phyloP scores from a whole-genome alignment of 2,329 filamentous ascomycete species.

The Cryphonectria japonica region DNA sequence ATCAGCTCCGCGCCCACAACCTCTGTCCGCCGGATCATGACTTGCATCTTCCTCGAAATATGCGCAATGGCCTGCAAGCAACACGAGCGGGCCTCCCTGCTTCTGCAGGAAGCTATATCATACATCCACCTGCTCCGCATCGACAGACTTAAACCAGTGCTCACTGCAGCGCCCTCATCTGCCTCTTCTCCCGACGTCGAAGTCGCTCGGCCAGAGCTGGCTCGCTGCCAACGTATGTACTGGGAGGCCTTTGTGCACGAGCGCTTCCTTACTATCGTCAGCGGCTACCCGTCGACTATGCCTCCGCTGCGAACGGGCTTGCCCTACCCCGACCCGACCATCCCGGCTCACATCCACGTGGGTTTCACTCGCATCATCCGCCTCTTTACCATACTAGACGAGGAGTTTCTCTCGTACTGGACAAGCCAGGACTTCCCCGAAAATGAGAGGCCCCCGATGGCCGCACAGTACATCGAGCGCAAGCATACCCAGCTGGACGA shows the following conservation, averaged over 20 bases:
- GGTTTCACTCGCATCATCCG: slow-evolving; percentile 45
- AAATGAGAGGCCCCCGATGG: slow-evolving; percentile 37
- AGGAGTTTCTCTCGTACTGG: slow-evolving; percentile 45
- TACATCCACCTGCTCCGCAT: neutral
- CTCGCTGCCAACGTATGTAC: slow-evolving; percentile 53
- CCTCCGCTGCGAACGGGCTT: slow-evolving; percentile 39
- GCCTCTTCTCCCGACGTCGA: neutral
- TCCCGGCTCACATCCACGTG: slow-evolving; percentile 42
- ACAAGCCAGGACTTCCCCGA: slow-evolving; percentile 28
- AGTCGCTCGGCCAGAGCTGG: slow-evolving; percentile 23
- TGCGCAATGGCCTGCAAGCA: slow-evolving; percentile 53
- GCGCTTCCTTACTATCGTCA: slow-evolving; percentile 56
- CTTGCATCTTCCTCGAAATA: slow-evolving; percentile 57
- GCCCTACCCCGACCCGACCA: slow-evolving; percentile 39
- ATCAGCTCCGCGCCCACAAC: neutral
- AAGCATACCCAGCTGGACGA: slow-evolving; percentile 47
- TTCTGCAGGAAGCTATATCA: slow-evolving; percentile 53
- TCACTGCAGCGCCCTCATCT: neutral
- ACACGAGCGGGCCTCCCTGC: slow-evolving; percentile 52
- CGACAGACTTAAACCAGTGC: neutral
- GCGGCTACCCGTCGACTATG: slow-evolving; percentile 48
- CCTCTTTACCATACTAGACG: slow-evolving; percentile 45
- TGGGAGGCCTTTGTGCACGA: slow-evolving; percentile 62
- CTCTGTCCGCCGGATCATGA: slow-evolving; percentile 43
- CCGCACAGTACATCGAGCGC: slow-evolving; percentile 45